phyloP scores from a whole-genome alignment of 192 early-diverging fungal genomes.

The Backusella psychrophila region DNA sequence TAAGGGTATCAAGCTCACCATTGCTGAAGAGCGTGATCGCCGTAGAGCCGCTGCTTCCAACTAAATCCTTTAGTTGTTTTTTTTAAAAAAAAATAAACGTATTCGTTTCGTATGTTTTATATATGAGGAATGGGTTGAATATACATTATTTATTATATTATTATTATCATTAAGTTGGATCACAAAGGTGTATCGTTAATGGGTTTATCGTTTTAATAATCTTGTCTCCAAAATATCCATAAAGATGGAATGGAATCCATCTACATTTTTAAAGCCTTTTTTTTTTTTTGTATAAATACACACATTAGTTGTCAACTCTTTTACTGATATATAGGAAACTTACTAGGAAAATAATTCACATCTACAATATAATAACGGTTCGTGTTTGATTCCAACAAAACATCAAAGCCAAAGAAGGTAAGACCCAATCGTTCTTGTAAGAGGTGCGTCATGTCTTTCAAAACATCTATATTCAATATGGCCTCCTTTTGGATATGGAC shows the following conservation, averaged over 20 bases:
- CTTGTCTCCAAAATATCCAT: conserved; percentile 16
- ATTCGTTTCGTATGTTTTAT: no score
- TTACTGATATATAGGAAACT: background rate
- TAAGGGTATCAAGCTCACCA: conserved; percentile 98
- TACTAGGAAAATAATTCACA: conserved; percentile 43
- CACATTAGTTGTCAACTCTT: no score
- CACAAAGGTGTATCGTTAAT: no score
- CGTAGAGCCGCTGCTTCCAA: conserved; percentile 55
- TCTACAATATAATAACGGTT: conserved; percentile 34
- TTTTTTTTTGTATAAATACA: no score
- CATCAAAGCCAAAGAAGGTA: conserved; percentile 43
- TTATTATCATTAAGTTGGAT: no score
- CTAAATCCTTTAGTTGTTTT: background rate
- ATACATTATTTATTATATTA: no score
- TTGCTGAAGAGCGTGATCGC: conserved; percentile 98
- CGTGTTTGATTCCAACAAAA: conserved; percentile 24
- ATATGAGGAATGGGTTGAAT: no score
- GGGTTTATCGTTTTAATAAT: background rate
- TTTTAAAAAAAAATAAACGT: background rate
- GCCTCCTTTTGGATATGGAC: conserved; percentile 19
- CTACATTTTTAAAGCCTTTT: conserved; percentile 17
- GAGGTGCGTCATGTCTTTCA: conserved; percentile 20
- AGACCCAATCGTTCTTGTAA: conserved; percentile 27
- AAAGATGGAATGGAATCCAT: conserved; percentile 18
- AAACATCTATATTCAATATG: conserved; percentile 10